Base-by-base conservation (phyloP, 805 yeast genomes). In the Danielia oregonensis region DNA sequence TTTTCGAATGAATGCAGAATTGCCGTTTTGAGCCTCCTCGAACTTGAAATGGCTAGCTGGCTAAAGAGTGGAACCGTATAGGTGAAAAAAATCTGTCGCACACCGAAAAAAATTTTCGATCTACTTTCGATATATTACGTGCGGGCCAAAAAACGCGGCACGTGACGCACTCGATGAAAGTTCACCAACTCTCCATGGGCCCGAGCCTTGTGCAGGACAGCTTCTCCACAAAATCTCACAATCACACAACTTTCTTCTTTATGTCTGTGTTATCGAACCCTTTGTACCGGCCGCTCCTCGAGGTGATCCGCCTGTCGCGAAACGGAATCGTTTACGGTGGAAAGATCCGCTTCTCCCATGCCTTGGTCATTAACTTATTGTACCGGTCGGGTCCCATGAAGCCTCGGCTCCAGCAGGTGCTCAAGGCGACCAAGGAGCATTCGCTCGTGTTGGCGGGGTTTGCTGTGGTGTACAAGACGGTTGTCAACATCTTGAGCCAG, bases 301-400 rank as follows among this genome's bases (percentile, higher is more conserved):
- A 64, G 35, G 40, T 56, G 26, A 19, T 61, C 22, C 54, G 63
- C 40, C 57, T 70, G 10, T 61, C 70, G 1, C 48, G 72, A 30
- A 67, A 67, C 43, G 79, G 80, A 13, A 59, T 72, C 5, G 77
- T 76, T 5, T 79, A 79, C 42, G 86, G 86, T 2, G 80, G 79
- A 3, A 70, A 74, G 45, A 58, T 79, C 25, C 61, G 86, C 32
- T 78, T 79, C 48, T 72, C 79, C 31, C 86, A 79, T 55, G 79
- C 84, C 1, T 51, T 79, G 31, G 86, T 79, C 29, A 78, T 79
- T 57, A 72, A 75, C 30, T 54, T 78, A 22, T 59, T 79, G 17
- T 79, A 78, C 50, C 60, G 76, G 30, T 62, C 69, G 24, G 81
- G 81, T 4, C 71, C 77, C 29, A 24, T 69, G 22, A 44, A 49